These are phyloP conservation scores for Boletus vermiculosoides DNA, from an alignment of 768 basidiomycete species.

Conservation along the genomic window DNA sequence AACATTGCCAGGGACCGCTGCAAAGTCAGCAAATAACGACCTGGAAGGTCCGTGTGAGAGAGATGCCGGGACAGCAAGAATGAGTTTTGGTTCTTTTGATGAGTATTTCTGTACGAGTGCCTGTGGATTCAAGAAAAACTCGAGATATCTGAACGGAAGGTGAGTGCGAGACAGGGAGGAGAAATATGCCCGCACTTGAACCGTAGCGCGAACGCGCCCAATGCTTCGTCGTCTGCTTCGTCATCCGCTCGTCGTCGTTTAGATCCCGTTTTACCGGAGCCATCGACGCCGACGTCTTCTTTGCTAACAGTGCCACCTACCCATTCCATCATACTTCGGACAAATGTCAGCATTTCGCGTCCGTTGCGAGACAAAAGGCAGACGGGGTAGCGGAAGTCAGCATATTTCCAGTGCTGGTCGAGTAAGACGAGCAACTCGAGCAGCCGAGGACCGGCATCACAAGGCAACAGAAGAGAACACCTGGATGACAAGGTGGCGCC, in stretches of 20 bases:
- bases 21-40: conserved; percentile 82
- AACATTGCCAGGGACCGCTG: conserved; percentile 78
- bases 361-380: conserved; percentile 92
- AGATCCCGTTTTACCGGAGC: conserved; percentile 51
- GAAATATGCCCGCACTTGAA: conserved; percentile 66
- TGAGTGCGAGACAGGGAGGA: conserved; percentile 2
- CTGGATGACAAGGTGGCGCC: conserved; percentile 79
- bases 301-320: conserved; percentile 93
- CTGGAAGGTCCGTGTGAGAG: conserved; percentile 92
- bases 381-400: conserved; percentile 79
- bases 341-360: conserved; percentile 90
- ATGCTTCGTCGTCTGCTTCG: conserved; percentile 76
- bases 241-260: conserved; percentile 59
- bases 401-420: conserved; percentile 97
- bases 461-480: conserved; percentile 85
- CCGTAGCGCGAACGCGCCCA: conserved; percentile 82
- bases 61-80: conserved; percentile 89
- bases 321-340: conserved; percentile 98
- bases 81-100: conserved; percentile 86
- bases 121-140: conserved; percentile 84
- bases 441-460: conserved; percentile 91
- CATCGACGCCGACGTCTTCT: conserved; percentile 85
- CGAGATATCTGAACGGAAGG: conserved; percentile 65
- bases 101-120: conserved; percentile 80
- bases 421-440: conserved; percentile 93